phyloP scores from a whole-genome alignment of 345 rosid genomes.

The Arabidopsis suecica region DNA sequence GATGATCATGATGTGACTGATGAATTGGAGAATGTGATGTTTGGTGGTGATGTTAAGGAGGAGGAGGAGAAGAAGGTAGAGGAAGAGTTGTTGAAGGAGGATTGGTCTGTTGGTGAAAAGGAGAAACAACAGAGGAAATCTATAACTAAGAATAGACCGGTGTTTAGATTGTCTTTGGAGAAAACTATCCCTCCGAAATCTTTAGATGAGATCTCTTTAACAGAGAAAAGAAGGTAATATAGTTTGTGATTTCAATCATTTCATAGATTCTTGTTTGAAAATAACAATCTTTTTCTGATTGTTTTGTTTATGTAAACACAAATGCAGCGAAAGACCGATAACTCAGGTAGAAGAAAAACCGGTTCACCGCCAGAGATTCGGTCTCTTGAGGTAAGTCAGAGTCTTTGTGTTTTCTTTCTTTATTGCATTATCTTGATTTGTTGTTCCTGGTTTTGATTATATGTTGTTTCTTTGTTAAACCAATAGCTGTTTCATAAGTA shows the following conservation, averaged over 20 bases:
- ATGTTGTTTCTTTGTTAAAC: constrained; percentile 17
- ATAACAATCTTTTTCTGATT: constrained; percentile 17
- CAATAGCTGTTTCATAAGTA: constrained; percentile 34
- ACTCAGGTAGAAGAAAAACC: constrained; percentile 8
- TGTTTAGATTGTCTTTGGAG: constrained; percentile 48
- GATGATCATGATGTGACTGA: neutral
- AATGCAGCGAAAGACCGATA: constrained; percentile 40
- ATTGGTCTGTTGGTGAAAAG: constrained; percentile 29
- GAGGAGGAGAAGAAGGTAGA: constrained; percentile 22
- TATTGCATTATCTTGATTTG: neutral
- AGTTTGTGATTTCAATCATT: constrained; percentile 23
- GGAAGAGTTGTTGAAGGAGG: constrained; percentile 27
- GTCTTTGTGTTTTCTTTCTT: neutral
- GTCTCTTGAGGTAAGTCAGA: constrained; percentile 35
- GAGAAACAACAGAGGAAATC: constrained; percentile 34
- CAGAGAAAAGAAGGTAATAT: constrained; percentile 38
- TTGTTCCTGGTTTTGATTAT: constrained; percentile 21
- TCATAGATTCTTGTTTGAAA: neutral
- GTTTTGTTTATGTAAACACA: neutral
- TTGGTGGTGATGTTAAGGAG: constrained; percentile 5
- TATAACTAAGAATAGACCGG: constrained; percentile 38
- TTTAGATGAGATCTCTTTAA: constrained; percentile 15
- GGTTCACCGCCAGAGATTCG: constrained; percentile 15
- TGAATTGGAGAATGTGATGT: neutral
- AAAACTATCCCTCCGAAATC: constrained; percentile 37